Percentiles rank a stretch among this genome's conserved stretches.
These are phyloP conservation scores for Detonula confervacea DNA, from an alignment of 352 stramenopile species.

Conservation along the genomic window DNA sequence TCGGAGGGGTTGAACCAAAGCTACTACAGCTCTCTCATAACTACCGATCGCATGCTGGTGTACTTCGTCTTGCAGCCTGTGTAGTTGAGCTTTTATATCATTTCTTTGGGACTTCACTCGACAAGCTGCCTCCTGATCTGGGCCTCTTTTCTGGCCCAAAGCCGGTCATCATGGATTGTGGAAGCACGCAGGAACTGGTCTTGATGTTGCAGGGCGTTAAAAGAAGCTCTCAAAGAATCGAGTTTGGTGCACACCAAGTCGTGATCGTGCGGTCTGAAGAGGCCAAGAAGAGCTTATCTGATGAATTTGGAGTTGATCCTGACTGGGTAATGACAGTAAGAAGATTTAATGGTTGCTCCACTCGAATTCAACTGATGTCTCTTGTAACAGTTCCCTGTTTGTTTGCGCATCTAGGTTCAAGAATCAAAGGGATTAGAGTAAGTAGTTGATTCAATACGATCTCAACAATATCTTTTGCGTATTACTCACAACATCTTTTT, in stretches of 20 bases:
- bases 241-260: conserved; percentile 73
- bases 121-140: conserved; percentile 57
- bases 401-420: conserved; percentile 29
- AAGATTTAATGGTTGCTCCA: too few species aligned
- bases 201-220: conserved; percentile 57
- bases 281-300: conserved; percentile 49
- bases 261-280: conserved; percentile 66
- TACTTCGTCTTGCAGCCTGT: conserved; percentile 58
- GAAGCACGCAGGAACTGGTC: conserved; percentile 46
- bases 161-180: conserved; percentile 53
- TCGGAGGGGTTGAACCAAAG: conserved; percentile 44
- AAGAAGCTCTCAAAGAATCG: conserved; percentile 26
- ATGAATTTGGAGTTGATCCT: conserved; percentile 59
- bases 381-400: not conserved
- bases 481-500: too few species aligned
- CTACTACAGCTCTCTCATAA: conserved; percentile 64
- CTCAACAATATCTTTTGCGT: too few species aligned
- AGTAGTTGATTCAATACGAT: too few species aligned
- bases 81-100: conserved; percentile 61
- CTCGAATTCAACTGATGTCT: conserved; percentile 1
- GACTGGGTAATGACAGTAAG: conserved; percentile 68
- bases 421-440: conserved; percentile 67
- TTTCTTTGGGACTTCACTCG: conserved; percentile 57
- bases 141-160: conserved; percentile 56
- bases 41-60: conserved; percentile 61